Base-by-base conservation (phyloP, 305 asterid genomes). In the Rubia peregrina region DNA sequence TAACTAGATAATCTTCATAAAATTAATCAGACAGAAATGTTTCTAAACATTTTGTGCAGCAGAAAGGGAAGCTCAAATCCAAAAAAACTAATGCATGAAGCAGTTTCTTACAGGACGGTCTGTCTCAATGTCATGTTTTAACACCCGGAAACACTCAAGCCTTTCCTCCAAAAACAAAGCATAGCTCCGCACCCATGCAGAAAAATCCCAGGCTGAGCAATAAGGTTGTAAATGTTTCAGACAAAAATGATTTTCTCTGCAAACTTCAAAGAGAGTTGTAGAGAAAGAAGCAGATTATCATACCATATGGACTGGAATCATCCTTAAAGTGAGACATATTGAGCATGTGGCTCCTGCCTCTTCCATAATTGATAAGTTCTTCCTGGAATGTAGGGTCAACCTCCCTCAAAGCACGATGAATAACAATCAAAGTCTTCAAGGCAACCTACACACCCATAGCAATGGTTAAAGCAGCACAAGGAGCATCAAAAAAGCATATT, bases 301-400 rank as follows among this genome's bases (percentile, higher is more conserved):
- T 82, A 95, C 99, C 99, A 73, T 86, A 86, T 61, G 99, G 95
- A 79, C 98, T 90, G 13, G 98, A 92, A 82, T 95, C 99, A 51
- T 95, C 99, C 84, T 90, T 95, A 87, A 95, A 95, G 83, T 92
- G 94, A 65, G 95, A 86, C 80, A 95, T 73, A 81, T 95, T 92
- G 70, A 95, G 95, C 88, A 95, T 83, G 75, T 90, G 99, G 77
- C 83, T 79, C 82, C 87, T 80, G 83, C 94, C 92, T 81, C 91
- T 79, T 33, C 97, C 97, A 81, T 88, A 95, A 75, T 91, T 92
- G 74, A 85, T 80, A 75, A 95, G 82, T 78, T 88, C 98, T 81
- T 95, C 99, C 74, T 90, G 98, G 87, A 95, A 95, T 30, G 97
- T 88, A 57, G 96, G 96, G 81, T 95, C 98, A 48, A 92, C 99